These are phyloP conservation scores for Trichopus zeylanicus DNA, from an alignment of 116 monocot species.

Conservation along the genomic window DNA sequence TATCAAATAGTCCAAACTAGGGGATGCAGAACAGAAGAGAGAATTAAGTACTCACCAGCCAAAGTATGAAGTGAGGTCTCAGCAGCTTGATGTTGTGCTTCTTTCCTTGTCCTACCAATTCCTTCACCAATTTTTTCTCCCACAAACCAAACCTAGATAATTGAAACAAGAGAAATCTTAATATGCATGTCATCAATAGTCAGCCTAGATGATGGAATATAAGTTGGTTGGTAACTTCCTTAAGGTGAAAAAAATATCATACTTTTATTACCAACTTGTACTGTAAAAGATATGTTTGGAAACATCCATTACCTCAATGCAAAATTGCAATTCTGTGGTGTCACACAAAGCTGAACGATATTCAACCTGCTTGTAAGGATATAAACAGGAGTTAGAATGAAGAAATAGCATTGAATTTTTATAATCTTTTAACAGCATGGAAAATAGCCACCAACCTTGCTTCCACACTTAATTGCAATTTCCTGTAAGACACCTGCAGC, in stretches of 20 bases:
- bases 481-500: conserved; percentile 49
- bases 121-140: conserved; percentile 93
- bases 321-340: conserved; percentile 37
- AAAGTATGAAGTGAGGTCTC: conserved; percentile 57
- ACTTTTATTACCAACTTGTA: not conserved
- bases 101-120: conserved; percentile 78
- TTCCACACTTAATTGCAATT: conserved; percentile 68
- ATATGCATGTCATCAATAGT: not conserved
- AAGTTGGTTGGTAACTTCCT: no score
- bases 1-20: no score
- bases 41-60: conserved; percentile 40
- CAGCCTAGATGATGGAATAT: no score
- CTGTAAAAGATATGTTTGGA: not conserved
- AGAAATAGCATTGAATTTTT: not conserved
- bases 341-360: conserved; percentile 24
- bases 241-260: not conserved
- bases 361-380: conserved; percentile 24
- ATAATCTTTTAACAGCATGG: not conserved
- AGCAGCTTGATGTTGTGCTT: conserved; percentile 65
- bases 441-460: conserved; percentile 40
- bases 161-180: not conserved
- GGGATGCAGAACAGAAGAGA: not conserved
- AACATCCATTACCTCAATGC: conserved; percentile 35
- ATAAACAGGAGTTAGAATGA: not conserved
- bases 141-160: conserved; percentile 66